Conservation (phyloP, 202 grass and related monocot species). For the Digitaria exilis region DNA sequence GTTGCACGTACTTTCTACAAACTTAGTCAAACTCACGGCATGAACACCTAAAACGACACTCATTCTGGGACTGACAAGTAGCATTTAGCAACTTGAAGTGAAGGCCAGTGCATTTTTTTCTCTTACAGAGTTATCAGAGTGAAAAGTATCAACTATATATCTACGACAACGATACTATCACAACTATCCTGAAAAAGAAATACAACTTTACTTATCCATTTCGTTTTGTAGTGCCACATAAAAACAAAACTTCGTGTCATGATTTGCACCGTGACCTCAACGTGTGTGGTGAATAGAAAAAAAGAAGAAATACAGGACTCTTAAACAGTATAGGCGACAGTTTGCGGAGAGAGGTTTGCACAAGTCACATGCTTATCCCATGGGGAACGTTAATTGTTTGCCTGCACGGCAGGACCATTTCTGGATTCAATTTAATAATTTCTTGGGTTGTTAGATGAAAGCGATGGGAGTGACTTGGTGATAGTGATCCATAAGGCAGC, state of each 20-base stretch:
- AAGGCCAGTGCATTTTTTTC: slow-evolving; percentile 2
- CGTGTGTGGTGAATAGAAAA: background rate
- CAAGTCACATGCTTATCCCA: slow-evolving; percentile 34
- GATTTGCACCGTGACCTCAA: slow-evolving; percentile 1
- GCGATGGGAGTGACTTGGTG: slow-evolving; percentile 17
- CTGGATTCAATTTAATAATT: slow-evolving; percentile 14
- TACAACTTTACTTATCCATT: slow-evolving; percentile 25
- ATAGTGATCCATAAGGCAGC: slow-evolving; percentile 23
- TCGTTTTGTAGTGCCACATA: slow-evolving; percentile 29
- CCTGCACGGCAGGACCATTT: slow-evolving; percentile 53
- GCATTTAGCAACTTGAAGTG: background rate
- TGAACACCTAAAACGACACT: too few relatives aligned
- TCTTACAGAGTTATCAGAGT: background rate
- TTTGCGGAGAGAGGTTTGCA: background rate
- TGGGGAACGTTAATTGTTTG: slow-evolving; percentile 29
- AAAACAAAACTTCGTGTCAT: slow-evolving; percentile 2
- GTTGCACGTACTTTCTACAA: too few relatives aligned
- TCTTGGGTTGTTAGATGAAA: slow-evolving; percentile 27
- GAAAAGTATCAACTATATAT: slow-evolving; percentile 7
- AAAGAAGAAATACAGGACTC: background rate
- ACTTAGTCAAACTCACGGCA: too few relatives aligned
- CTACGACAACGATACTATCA: background rate
- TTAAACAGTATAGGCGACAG: background rate
- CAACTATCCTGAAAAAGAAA: slow-evolving; percentile 14
- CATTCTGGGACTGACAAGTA: too few relatives aligned